phyloP scores from a whole-genome alignment of 768 basidiomycete genomes.

The Serendipita indica region DNA sequence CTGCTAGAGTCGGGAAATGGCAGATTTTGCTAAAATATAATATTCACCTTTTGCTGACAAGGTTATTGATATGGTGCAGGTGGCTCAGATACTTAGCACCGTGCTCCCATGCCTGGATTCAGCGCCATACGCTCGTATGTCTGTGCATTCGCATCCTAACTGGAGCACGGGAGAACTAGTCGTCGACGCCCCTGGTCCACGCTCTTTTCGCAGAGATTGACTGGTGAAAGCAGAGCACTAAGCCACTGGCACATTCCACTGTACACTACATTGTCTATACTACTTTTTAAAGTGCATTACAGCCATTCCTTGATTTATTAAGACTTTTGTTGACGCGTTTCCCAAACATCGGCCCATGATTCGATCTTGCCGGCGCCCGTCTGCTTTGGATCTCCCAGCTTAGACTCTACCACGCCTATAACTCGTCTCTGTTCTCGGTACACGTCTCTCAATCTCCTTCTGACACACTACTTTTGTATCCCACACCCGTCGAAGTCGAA shows the following conservation, averaged over 20 bases:
- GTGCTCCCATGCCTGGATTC: conserved; percentile 5
- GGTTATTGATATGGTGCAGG: not conserved
- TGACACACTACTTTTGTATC: not conserved
- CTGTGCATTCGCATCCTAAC: conserved; percentile 8
- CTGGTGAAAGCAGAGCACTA: conserved; percentile 9
- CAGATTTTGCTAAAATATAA: no score
- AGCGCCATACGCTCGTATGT: not conserved
- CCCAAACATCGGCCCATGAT: not conserved
- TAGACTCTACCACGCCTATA: not conserved
- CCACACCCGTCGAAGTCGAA: not conserved
- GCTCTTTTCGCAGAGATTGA: conserved; percentile 9
- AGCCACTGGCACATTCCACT: conserved; percentile 1
- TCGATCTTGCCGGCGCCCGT: conserved; percentile 2
- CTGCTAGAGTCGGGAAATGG: no score
- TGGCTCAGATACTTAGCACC: not conserved
- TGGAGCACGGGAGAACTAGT: conserved; percentile 1
- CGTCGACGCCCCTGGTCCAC: not conserved
- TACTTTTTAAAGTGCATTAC: not conserved
- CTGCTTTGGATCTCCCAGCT: not conserved
- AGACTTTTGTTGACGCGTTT: not conserved
- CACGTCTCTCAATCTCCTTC: not conserved
- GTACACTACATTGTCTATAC: not conserved
- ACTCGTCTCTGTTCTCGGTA: not conserved
- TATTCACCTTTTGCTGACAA: no score
- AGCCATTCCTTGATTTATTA: not conserved